These are phyloP conservation scores for Litsea cubeba DNA, from an alignment of 164 flowering plant species.

Conservation along the genomic window DNA sequence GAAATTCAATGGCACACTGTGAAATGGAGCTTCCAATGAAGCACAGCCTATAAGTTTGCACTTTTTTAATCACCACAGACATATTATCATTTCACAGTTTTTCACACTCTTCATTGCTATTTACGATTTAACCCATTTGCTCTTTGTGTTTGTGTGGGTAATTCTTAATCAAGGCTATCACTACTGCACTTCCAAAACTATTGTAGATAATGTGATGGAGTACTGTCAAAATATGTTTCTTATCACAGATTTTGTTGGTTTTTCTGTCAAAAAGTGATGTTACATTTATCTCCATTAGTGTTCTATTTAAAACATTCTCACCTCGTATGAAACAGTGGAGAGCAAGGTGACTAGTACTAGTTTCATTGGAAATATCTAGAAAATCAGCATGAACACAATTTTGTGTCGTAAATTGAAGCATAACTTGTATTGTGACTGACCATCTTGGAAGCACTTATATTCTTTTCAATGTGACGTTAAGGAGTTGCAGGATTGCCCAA, in stretches of 20 bases:
- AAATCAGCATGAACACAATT: background rate
- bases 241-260: background rate
- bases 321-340: background rate
- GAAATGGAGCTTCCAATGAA: no score
- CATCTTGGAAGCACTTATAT: no score
- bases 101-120: no score
- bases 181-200: background rate
- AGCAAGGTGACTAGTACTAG: background rate
- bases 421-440: background rate
- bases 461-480: no score
- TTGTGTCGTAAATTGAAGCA: background rate
- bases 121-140: no score
- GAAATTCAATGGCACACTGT: no score
- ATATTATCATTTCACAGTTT: no score
- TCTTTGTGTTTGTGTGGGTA: no score
- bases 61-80: no score
- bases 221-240: background rate
- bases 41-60: no score
- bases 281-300: background rate
- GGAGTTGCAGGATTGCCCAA: background rate
- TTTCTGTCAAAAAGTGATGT: background rate
- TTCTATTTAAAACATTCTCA: background rate
- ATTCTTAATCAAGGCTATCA: background rate
- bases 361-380: background rate
- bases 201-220: background rate